Percentiles rank a stretch among this genome's conserved stretches.
Conservation (phyloP, 2,329 filamentous ascomycete species). For the Basipetospora chlamydospora region DNA sequence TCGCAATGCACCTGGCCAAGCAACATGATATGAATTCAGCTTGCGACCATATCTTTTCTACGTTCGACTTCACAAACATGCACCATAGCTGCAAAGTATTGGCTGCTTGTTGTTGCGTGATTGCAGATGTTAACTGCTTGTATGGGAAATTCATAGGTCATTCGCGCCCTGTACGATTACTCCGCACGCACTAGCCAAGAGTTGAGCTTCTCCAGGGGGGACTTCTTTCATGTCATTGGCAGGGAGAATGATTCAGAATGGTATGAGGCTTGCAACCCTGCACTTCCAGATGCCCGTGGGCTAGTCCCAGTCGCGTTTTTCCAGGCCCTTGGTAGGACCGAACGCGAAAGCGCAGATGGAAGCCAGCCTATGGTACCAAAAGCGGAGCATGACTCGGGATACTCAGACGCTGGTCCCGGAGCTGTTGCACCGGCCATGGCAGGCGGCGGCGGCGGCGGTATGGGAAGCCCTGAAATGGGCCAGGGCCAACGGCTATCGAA, state of each 20-base stretch:
- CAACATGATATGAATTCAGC: no score
- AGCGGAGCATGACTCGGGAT: slow-evolving; percentile 77
- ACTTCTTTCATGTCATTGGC: slow-evolving; percentile 96
- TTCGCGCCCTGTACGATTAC: slow-evolving; percentile 92
- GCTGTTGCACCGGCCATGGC: no score
- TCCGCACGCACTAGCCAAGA: slow-evolving; percentile 62
- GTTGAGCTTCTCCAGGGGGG: slow-evolving; percentile 82
- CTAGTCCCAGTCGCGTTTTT: slow-evolving; percentile 92
- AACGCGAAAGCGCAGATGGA: slow-evolving; percentile 67
- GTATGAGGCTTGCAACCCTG: slow-evolving; percentile 97
- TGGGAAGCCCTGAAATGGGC: slow-evolving; percentile 6
- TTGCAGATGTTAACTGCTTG: no score
- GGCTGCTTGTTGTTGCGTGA: no score
- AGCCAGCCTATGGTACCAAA: slow-evolving; percentile 28
- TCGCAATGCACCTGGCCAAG: no score
- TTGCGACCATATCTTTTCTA: no score
- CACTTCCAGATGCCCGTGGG: slow-evolving; percentile 71
- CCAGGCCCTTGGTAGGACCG: slow-evolving; percentile 80
- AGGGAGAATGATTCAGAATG: slow-evolving; percentile 89
- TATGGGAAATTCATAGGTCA: slow-evolving; percentile 50
- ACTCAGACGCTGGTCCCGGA: slow-evolving; percentile 47
- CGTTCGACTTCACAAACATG: no score
- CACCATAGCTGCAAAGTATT: no score
- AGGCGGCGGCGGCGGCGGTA: no score
- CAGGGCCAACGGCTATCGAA: slow-evolving; percentile 33